A percentile compares a stretch with the other conserved stretches of the same genome.
Evolutionary conservation across 2,329 filamentous ascomycete genomes (phyloP).

Genomic region (Botrytis deweyae): DNA sequence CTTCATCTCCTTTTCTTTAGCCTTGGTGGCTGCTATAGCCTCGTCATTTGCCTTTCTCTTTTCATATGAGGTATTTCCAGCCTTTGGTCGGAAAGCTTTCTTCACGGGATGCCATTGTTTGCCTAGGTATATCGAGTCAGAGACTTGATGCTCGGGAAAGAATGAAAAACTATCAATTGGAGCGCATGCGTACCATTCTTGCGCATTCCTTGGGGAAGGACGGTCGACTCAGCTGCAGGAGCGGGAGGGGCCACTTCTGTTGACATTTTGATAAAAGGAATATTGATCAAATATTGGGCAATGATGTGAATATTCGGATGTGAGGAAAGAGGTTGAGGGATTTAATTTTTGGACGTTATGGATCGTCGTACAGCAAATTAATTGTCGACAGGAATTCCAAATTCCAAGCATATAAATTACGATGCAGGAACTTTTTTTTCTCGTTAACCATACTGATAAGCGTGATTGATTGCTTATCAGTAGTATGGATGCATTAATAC

Average conservation of each 20-base stretch:
- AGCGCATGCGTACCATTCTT: constrained; percentile 66
- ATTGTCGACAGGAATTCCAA: not conserved
- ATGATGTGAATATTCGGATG: not conserved
- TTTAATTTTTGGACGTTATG: not conserved
- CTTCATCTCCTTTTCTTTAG: constrained; percentile 93
- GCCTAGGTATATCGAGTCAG: constrained; percentile 51
- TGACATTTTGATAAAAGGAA: constrained; percentile 29
- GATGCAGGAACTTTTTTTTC: constrained; percentile 15
- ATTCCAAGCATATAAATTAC: not conserved
- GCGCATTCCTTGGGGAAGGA: constrained; percentile 59
- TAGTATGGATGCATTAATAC: not conserved
- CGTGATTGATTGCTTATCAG: constrained; percentile 3
- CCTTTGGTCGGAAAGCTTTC: constrained; percentile 78
- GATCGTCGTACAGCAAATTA: not conserved
- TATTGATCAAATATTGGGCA: not conserved
- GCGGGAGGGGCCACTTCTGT: constrained; percentile 26
- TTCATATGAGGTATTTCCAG: constrained; percentile 76
- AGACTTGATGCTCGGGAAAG: not conserved
- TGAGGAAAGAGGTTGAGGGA: not conserved
- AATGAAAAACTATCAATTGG: not conserved
- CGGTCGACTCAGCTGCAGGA: constrained; percentile 10
- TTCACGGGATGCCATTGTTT: constrained; percentile 91
- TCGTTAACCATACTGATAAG: not conserved
- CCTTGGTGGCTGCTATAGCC: constrained; percentile 74
- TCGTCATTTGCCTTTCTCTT: constrained; percentile 71